These are phyloP conservation scores for Candida dendrica DNA, from an alignment of 805 yeast species.

Conservation along the genomic window DNA sequence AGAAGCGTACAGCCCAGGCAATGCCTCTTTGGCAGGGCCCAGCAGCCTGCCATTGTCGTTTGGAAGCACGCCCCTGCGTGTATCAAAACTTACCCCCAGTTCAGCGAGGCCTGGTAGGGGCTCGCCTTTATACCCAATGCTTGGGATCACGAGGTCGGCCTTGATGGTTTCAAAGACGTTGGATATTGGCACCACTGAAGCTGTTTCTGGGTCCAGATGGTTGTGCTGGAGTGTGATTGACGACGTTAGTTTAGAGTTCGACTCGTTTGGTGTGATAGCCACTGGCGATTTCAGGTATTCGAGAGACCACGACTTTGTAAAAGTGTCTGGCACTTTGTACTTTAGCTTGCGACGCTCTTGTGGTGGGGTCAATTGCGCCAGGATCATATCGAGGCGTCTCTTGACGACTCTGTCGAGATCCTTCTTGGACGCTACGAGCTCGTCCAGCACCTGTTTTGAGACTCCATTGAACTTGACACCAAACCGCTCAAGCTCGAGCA, in stretches of 20 bases:
- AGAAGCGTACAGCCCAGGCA: constrained; percentile 59
- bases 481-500: constrained; percentile 50
- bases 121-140: constrained; percentile 76
- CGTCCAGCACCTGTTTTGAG: constrained; percentile 29
- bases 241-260: constrained; percentile 30
- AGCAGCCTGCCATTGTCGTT: constrained; percentile 40
- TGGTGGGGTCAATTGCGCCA: constrained; percentile 38
- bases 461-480: constrained; percentile 43
- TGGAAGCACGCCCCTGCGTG: constrained; percentile 33
- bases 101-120: constrained; percentile 54
- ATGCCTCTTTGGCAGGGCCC: constrained; percentile 13
- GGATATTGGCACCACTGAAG: constrained; percentile 19
- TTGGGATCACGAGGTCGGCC: constrained; percentile 65
- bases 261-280: constrained; percentile 31
- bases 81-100: constrained; percentile 41
- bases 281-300: constrained; percentile 65
- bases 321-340: constrained; percentile 9
- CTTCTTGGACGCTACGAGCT: constrained; percentile 17
- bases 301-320: constrained; percentile 46
- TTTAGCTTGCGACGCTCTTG: constrained; percentile 20
- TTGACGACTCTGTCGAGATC: constrained; percentile 43
- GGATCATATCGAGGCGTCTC: constrained; percentile 57
- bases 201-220: constrained; percentile 31
- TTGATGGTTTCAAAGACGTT: constrained; percentile 22
- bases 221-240: constrained; percentile 46